phyloP scores from a whole-genome alignment of 345 rosid species.

The Abelmoschus esculentus region DNA sequence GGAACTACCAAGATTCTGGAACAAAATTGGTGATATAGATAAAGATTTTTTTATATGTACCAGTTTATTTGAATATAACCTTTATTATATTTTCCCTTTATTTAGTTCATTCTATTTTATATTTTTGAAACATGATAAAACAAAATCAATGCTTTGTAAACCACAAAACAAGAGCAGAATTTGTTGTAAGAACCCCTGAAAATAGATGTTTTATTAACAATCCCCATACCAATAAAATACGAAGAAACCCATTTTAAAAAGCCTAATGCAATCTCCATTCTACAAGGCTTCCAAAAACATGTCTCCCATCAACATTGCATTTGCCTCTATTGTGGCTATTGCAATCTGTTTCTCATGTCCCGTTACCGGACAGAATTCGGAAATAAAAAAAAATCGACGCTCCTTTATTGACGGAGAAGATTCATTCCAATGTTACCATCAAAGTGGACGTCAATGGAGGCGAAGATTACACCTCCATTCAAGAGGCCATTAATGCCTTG shows the following conservation, averaged over 20 bases:
- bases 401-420: constrained; percentile 61
- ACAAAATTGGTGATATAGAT: too few species aligned
- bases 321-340: constrained; percentile 16
- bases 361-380: constrained; percentile 8
- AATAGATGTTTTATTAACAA: constrained; percentile 1
- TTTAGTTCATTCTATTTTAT: too few species aligned
- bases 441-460: constrained; percentile 70
- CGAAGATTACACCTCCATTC: constrained; percentile 58
- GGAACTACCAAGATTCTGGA: too few species aligned
- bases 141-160: not conserved
- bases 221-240: not conserved
- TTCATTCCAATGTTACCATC: constrained; percentile 47
- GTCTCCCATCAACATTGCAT: not conserved
- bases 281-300: not conserved
- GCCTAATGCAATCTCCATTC: not conserved
- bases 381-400: constrained; percentile 34
- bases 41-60: too few species aligned
- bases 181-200: not conserved
- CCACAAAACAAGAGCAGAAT: constrained; percentile 2
- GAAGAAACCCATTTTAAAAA: not conserved
- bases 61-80: too few species aligned
- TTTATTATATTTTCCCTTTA: too few species aligned
- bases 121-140: too few species aligned
- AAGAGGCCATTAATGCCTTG: constrained; percentile 40
- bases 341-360: constrained; percentile 12